Percentiles rank a stretch among this genome's conserved stretches.
phyloP scores from a whole-genome alignment of 2,329 filamentous ascomycete species.

The Verticillium klebahnii region DNA sequence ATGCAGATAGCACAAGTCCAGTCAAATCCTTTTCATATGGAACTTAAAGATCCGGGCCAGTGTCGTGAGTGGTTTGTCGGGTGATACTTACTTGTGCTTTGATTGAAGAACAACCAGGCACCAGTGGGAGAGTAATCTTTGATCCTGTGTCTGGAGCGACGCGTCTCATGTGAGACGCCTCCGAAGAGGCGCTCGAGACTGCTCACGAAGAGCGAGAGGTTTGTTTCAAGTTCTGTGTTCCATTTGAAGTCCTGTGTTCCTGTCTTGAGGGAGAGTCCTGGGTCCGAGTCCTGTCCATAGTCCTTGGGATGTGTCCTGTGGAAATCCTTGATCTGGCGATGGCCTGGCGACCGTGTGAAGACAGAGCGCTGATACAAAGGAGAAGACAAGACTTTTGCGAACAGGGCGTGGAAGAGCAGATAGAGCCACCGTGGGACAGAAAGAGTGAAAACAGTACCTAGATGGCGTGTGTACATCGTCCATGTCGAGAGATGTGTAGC shows the following conservation, averaged over 20 bases:
- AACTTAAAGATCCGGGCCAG: neutral
- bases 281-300: conserved; percentile 2
- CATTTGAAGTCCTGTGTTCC: conserved; percentile 7
- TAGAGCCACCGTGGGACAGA: conserved; percentile 37
- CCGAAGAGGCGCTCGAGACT: neutral
- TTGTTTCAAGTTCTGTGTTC: conserved; percentile 3
- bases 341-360: conserved; percentile 5
- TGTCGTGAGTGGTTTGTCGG: neutral
- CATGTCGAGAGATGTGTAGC: conserved; percentile 51
- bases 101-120: neutral
- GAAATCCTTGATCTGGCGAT: conserved; percentile 1
- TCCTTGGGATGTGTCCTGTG: conserved; percentile 3
- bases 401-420: conserved; percentile 27
- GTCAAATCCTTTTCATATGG: neutral
- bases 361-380: conserved; percentile 11
- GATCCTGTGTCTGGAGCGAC: conserved; percentile 2
- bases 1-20: neutral
- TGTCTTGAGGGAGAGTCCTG: conserved; percentile 10
- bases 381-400: conserved; percentile 22
- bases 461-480: conserved; percentile 56
- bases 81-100: neutral
- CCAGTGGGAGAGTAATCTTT: neutral
- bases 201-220: neutral
- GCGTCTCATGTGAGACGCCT: neutral
- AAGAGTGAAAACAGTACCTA: conserved; percentile 56